Evolutionary conservation across 2,329 filamentous ascomycete species (phyloP).

Genomic region (Beauveria australis): DNA sequence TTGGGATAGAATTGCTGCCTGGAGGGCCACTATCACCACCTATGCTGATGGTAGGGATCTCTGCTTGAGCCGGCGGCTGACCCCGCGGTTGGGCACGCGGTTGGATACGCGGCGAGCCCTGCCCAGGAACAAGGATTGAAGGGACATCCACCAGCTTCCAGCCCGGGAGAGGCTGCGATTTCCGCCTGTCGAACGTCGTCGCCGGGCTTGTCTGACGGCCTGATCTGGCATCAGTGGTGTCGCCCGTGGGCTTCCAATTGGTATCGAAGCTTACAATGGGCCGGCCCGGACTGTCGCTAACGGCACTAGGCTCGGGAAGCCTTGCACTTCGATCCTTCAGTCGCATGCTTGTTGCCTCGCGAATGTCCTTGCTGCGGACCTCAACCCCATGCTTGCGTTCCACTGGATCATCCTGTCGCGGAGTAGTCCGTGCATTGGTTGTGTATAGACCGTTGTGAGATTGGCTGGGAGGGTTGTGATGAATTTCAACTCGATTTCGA

Average conservation of each 20-base stretch:
- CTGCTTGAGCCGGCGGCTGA: constrained; percentile 18
- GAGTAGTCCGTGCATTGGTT: constrained; percentile 44
- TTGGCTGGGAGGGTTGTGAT: constrained; percentile 75
- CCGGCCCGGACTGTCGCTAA: constrained; percentile 82
- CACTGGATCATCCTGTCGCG: constrained; percentile 31
- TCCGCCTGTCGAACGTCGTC: constrained; percentile 21
- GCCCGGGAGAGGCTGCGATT: constrained; percentile 22
- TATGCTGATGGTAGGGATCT: constrained; percentile 30
- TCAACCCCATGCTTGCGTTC: constrained; percentile 72
- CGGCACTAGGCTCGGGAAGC: constrained; percentile 78
- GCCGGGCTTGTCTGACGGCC: constrained; percentile 25
- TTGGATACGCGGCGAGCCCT: constrained; percentile 28
- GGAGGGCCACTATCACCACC: constrained; percentile 19
- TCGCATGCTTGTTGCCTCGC: constrained; percentile 81
- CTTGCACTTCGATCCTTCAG: constrained; percentile 79
- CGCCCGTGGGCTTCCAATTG: constrained; percentile 67
- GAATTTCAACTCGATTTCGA: constrained; percentile 59
- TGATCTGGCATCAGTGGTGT: constrained; percentile 58
- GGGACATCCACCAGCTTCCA: constrained; percentile 36
- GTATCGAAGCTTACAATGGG: constrained; percentile 96
- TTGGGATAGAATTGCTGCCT: constrained; percentile 20
- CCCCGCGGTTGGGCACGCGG: neutral
- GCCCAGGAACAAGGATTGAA: constrained; percentile 47
- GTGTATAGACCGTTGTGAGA: constrained; percentile 76
- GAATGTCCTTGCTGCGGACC: constrained; percentile 78